These are phyloP conservation scores for Talaromyces proteolyticus DNA, from an alignment of 495 filamentous ascomycete genomes.

Conservation along the genomic window DNA sequence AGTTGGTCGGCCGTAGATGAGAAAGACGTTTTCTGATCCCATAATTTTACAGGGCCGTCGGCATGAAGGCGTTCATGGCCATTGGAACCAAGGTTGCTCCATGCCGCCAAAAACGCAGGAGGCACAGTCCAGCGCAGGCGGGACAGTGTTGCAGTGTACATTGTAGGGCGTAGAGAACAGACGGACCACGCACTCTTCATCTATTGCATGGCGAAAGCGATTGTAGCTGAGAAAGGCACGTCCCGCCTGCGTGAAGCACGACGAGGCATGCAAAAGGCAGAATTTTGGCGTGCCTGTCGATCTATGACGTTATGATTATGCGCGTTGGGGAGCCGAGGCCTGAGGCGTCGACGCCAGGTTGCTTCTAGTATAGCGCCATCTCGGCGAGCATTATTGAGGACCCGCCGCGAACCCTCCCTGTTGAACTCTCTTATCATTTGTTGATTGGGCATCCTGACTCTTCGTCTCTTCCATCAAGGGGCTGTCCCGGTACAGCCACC, in stretches of 20 bases:
- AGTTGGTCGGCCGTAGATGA: constrained; percentile 15
- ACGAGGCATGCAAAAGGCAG: neutral
- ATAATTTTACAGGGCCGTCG: constrained; percentile 1
- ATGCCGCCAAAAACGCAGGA: constrained; percentile 28
- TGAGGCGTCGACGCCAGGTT: neutral
- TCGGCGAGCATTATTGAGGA: neutral
- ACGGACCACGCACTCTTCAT: neutral
- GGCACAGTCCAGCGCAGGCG: constrained; percentile 33
- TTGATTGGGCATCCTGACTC: neutral
- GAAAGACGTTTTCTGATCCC: constrained; percentile 18
- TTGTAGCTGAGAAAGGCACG: neutral
- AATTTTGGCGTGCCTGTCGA: neutral
- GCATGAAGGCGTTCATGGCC: constrained; percentile 3
- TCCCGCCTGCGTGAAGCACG: no score
- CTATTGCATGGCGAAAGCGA: neutral
- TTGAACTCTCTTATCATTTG: neutral
- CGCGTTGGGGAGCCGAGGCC: neutral
- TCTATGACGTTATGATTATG: constrained; percentile 7
- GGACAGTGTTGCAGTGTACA: constrained; percentile 6
- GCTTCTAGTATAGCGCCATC: neutral
- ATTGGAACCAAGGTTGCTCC: constrained; percentile 4
- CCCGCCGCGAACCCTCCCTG: no score
- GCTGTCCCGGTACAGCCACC: neutral
- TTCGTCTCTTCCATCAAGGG: neutral
- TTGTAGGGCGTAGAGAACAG: neutral